Conservation (phyloP, 1,284 basidiomycete genomes). For the Ceraceosorus guamensis region DNA sequence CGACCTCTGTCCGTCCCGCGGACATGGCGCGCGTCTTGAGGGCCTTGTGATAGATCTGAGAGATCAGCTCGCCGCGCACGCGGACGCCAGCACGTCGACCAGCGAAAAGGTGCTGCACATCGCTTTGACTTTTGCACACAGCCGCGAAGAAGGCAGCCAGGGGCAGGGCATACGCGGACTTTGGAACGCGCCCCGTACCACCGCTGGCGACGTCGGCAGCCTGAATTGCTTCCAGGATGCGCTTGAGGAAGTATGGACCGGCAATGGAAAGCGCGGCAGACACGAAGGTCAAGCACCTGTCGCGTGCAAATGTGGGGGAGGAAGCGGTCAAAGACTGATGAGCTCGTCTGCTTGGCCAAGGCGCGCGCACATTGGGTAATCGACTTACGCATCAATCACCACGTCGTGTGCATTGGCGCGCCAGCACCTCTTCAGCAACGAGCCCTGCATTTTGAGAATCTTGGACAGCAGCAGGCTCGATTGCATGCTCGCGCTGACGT, state of each 20-base stretch:
- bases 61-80: slow-evolving; percentile 66
- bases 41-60: slow-evolving; percentile 81
- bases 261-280: slow-evolving; percentile 20
- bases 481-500: slow-evolving; percentile 18
- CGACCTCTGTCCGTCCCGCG: slow-evolving; percentile 49
- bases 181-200: slow-evolving; percentile 3
- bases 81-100: slow-evolving; percentile 61
- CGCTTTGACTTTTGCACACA: slow-evolving; percentile 45
- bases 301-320: no score
- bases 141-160: slow-evolving; percentile 17
- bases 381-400: slow-evolving; percentile 14
- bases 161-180: slow-evolving; percentile 22
- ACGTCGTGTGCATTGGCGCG: slow-evolving; percentile 23
- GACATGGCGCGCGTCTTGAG: slow-evolving; percentile 64
- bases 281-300: slow-evolving; percentile 26
- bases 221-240: slow-evolving; percentile 17
- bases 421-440: slow-evolving; percentile 11
- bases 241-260: slow-evolving; percentile 26
- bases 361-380: no score
- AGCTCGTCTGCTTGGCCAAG: no score
- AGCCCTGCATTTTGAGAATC: slow-evolving; percentile 1
- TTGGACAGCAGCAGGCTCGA: slow-evolving; percentile 17
- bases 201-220: background rate
- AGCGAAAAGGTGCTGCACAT: slow-evolving; percentile 71
- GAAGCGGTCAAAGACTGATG: no score